Evolutionary conservation across 345 rosid species (phyloP).

Genomic region (Lumnitzera littorea): DNA sequence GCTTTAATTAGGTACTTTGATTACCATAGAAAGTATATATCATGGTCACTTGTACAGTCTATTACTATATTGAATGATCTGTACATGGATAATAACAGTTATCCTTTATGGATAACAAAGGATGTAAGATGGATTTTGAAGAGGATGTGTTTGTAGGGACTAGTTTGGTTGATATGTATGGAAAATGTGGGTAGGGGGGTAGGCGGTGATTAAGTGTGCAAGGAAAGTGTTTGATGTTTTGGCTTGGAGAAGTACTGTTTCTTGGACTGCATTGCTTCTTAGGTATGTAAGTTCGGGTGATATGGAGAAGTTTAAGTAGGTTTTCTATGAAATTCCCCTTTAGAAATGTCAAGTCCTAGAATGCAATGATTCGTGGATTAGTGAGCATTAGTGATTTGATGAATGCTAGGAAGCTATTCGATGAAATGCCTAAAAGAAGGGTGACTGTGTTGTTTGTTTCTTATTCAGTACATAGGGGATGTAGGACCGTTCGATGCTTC

Average conservation of each 20-base stretch:
- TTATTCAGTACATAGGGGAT: too few relatives aligned
- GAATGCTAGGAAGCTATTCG: slow-evolving; percentile 27
- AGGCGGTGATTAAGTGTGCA: slow-evolving; percentile 38
- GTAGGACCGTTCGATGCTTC: too few relatives aligned
- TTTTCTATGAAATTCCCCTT: slow-evolving; percentile 53
- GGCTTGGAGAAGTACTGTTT: slow-evolving; percentile 43
- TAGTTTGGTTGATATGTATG: slow-evolving; percentile 56
- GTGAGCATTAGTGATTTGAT: slow-evolving; percentile 42
- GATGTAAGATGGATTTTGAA: slow-evolving; percentile 28
- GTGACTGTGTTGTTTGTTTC: slow-evolving; percentile 5
- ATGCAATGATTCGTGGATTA: slow-evolving; percentile 44
- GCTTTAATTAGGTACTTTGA: too few relatives aligned
- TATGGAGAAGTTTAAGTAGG: slow-evolving; percentile 33
- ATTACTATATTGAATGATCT: too few relatives aligned
- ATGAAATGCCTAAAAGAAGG: slow-evolving; percentile 28
- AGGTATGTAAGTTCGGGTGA: slow-evolving; percentile 46
- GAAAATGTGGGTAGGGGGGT: slow-evolving; percentile 50
- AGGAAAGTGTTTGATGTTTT: slow-evolving; percentile 56
- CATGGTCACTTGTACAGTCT: too few relatives aligned
- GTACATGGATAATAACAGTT: too few relatives aligned
- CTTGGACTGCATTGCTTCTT: slow-evolving; percentile 72
- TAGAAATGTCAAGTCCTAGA: slow-evolving; percentile 52
- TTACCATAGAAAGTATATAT: too few relatives aligned
- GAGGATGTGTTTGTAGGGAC: slow-evolving; percentile 50
- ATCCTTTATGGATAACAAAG: too few relatives aligned